A percentile compares a stretch with the other conserved stretches of the same genome.
Conservation (phyloP, 495 filamentous ascomycete species). For the Paragyromitra xinjiangensis region DNA sequence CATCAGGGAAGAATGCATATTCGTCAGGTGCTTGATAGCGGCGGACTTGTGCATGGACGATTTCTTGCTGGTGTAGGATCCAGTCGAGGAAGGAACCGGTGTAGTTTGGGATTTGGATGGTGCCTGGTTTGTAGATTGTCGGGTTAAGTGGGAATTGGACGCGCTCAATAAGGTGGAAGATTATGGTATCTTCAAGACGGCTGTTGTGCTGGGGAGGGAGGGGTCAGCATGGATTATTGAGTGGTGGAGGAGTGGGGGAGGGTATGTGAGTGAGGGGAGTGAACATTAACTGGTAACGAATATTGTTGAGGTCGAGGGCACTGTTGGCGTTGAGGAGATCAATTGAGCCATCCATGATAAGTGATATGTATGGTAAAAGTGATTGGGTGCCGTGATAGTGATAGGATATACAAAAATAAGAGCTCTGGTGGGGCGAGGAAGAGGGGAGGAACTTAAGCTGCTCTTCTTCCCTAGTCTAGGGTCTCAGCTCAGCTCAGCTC, state of each 20-base stretch:
- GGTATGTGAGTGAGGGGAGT: slow-evolving; percentile 9
- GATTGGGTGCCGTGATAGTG: not conserved
- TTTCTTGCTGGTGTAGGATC: slow-evolving; percentile 88
- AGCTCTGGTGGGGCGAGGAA: not conserved
- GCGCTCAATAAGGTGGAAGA: slow-evolving; percentile 96
- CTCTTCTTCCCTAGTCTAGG: not conserved
- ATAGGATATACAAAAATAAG: not conserved
- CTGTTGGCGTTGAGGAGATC: slow-evolving; percentile 86
- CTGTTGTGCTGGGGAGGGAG: slow-evolving; percentile 60
- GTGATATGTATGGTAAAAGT: not conserved
- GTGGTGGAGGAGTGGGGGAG: slow-evolving; percentile 1
- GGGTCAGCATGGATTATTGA: slow-evolving; percentile 4
- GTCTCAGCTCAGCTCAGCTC: not conserved
- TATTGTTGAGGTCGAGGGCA: slow-evolving; percentile 88
- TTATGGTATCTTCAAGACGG: slow-evolving; percentile 97
- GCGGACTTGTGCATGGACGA: slow-evolving; percentile 89
- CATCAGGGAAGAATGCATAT: slow-evolving; percentile 94
- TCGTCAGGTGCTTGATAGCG: slow-evolving; percentile 97
- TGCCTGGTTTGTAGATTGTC: slow-evolving; percentile 83
- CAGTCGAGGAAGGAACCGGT: slow-evolving; percentile 85
- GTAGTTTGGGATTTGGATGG: slow-evolving; percentile 77
- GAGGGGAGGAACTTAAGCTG: not conserved
- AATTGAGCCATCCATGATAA: slow-evolving; percentile 84
- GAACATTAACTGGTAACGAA: slow-evolving; percentile 95
- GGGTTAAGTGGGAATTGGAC: slow-evolving; percentile 95